These are phyloP conservation scores for Clarireedia hainanense DNA, from an alignment of 2,329 filamentous ascomycete species.

Conservation along the genomic window DNA sequence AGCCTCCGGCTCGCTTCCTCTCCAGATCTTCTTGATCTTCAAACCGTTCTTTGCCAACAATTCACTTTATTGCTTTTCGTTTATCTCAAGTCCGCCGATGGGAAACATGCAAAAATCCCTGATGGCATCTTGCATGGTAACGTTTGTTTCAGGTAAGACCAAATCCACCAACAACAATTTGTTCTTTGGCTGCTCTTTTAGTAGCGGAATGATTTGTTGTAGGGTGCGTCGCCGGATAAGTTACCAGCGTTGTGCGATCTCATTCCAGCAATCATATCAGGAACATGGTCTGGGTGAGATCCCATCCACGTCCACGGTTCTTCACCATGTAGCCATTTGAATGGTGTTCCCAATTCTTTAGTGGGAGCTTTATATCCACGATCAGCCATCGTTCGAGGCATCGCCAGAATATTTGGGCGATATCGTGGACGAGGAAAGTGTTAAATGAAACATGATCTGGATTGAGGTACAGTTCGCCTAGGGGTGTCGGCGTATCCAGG, in stretches of 20 bases:
- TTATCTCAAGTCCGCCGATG: conserved; percentile 20
- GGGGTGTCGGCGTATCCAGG: conserved; percentile 12
- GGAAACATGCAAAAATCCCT: conserved; percentile 20
- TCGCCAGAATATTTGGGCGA: conserved; percentile 19
- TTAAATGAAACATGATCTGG: conserved; percentile 18
- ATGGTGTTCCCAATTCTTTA: conserved; percentile 18
- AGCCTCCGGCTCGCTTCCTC: conserved; percentile 15
- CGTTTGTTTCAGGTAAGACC: conserved; percentile 18
- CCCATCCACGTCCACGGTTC: conserved; percentile 21
- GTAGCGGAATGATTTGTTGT: conserved; percentile 12
- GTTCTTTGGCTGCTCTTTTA: conserved; percentile 16
- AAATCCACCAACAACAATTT: conserved; percentile 21
- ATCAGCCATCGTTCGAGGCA: conserved; percentile 17
- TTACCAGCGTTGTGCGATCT: conserved; percentile 14
- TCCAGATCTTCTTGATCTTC: conserved; percentile 22
- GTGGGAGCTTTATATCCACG: conserved; percentile 19
- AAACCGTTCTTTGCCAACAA: conserved; percentile 18
- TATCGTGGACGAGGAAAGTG: conserved; percentile 17
- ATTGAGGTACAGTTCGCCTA: conserved; percentile 11
- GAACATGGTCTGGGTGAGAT: conserved; percentile 17
- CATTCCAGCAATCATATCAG: conserved; percentile 21
- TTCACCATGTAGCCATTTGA: conserved; percentile 19
- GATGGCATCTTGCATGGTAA: conserved; percentile 19
- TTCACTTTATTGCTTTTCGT: conserved; percentile 17
- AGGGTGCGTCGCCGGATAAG: conserved; percentile 15